Base-by-base conservation (phyloP, 2,329 filamentous ascomycete genomes). In the Stemphylium lycopersici region DNA sequence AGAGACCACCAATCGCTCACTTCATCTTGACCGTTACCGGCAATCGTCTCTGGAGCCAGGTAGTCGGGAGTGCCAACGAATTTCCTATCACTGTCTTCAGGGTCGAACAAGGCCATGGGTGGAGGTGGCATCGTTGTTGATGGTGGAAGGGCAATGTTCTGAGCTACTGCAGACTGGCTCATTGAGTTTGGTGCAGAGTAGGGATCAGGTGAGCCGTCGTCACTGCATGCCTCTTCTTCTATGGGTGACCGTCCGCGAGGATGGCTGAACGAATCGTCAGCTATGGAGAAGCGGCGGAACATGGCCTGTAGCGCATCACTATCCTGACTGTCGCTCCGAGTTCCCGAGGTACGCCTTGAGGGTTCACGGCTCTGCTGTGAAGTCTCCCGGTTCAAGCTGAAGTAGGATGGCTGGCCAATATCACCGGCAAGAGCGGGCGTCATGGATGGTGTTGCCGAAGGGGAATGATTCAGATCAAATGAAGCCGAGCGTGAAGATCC, bases 1-100 rank as follows among this genome's bases (percentile, higher is more conserved):
- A 99, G 83, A 18, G 95, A 98, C 95, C 95, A 99, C 95, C 95
- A 99, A 86, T 99, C 95, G 71, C 95, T 98, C 63, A 93, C 95
- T 75, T 98, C 93, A 69, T 99, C 95, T 75, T 99, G 95, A 1
- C 93, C 92, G 62, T 92, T 87, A 44, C 96, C 95, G 62, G 91
- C 93, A 70, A 99, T 96, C 0, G 96, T 99, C 73, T 99, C 96
- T 0, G 95, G 95, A 0, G 95, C 95, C 12, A 99, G 84, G 71
- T 99, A 99, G 74, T 99, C 95, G 0, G 95, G 95, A 0, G 95
- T 99, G 29, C 95, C 95, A 7, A 99, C 95, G 67, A 99, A 99
- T 34, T 91, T 88, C 48, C 95, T 87, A 70, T 91, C 93, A 56
- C 87, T 96, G 69, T 99, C 95, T 70, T 96, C 90, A 0, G 95